These are phyloP conservation scores for Urtica urens DNA, from an alignment of 306 rosid species.

Conservation along the genomic window DNA sequence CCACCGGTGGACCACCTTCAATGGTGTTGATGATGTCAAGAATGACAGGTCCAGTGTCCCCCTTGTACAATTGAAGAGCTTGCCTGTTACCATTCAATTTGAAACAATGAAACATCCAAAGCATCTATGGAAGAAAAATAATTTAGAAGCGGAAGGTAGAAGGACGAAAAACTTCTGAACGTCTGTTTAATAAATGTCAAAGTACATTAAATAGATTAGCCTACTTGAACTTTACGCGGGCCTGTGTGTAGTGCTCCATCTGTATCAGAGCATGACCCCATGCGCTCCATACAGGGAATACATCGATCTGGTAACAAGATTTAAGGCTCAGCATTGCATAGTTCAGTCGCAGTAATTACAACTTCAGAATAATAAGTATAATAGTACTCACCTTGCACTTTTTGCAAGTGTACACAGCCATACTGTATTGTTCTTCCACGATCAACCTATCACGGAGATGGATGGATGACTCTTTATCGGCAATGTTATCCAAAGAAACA, in stretches of 20 bases:
- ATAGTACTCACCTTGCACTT: constrained; percentile 87
- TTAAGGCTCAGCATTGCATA: constrained; percentile 17
- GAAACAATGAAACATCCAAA: constrained; percentile 5
- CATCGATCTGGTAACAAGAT: constrained; percentile 67
- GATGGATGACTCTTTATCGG: constrained; percentile 83
- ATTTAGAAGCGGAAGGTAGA: neutral
- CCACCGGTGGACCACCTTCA: constrained; percentile 97
- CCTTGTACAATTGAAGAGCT: constrained; percentile 88
- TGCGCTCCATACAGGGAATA: constrained; percentile 95
- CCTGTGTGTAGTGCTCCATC: constrained; percentile 93
- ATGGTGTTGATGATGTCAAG: constrained; percentile 80
- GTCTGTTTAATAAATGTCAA: constrained; percentile 3
- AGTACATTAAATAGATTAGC: no score
- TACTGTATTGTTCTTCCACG: constrained; percentile 81
- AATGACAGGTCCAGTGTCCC: constrained; percentile 72
- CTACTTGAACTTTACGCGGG: constrained; percentile 95
- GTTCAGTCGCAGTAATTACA: constrained; percentile 13
- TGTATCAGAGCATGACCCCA: constrained; percentile 98
- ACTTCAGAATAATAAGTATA: neutral
- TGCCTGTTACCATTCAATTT: constrained; percentile 54
- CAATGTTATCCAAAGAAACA: constrained; percentile 90
- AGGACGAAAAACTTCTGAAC: neutral
- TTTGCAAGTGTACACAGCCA: constrained; percentile 94
- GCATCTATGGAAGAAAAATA: constrained; percentile 1
- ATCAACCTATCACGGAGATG: constrained; percentile 88